phyloP scores from a whole-genome alignment of 345 rosid species.

The Salix suchowensis region DNA sequence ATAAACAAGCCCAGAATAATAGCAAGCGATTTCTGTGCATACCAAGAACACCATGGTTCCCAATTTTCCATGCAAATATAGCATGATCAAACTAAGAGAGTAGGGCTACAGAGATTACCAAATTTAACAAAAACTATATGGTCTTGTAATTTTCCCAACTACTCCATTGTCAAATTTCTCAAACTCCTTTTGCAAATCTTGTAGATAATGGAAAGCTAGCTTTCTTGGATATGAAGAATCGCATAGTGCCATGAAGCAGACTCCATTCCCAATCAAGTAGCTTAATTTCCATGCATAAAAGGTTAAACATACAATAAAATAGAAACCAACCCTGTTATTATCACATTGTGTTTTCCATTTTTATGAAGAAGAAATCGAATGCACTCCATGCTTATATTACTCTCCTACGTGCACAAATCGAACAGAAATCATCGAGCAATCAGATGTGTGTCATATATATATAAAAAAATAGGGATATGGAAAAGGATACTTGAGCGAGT shows the following conservation, averaged over 20 bases:
- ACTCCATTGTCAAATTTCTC: constrained; percentile 29
- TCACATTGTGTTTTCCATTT: too few relatives aligned
- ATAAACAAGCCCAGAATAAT: too few relatives aligned
- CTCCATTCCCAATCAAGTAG: constrained; percentile 41
- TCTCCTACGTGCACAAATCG: too few relatives aligned
- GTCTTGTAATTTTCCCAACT: constrained; percentile 36
- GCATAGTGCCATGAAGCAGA: constrained; percentile 50
- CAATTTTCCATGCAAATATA: too few relatives aligned
- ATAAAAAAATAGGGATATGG: not conserved
- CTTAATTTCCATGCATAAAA: constrained; percentile 23
- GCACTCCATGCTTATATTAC: too few relatives aligned
- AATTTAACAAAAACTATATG: constrained; percentile 52
- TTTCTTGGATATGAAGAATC: constrained; percentile 65
- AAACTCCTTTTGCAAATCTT: constrained; percentile 49
- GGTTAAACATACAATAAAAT: too few relatives aligned
- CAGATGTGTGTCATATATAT: too few relatives aligned
- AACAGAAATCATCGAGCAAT: too few relatives aligned
- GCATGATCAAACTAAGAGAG: not conserved
- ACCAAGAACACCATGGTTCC: too few relatives aligned
- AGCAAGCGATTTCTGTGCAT: too few relatives aligned
- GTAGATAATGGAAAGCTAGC: constrained; percentile 55
- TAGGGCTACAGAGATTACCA: constrained; percentile 24
- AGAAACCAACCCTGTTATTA: too few relatives aligned
- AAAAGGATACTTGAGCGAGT: constrained; percentile 48
- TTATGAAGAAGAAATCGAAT: too few relatives aligned